Evolutionary conservation across 2,329 filamentous ascomycete species (phyloP), one percentile per base, ranked within the genome.

Genomic region (Ophiostoma pallidulum): DNA sequence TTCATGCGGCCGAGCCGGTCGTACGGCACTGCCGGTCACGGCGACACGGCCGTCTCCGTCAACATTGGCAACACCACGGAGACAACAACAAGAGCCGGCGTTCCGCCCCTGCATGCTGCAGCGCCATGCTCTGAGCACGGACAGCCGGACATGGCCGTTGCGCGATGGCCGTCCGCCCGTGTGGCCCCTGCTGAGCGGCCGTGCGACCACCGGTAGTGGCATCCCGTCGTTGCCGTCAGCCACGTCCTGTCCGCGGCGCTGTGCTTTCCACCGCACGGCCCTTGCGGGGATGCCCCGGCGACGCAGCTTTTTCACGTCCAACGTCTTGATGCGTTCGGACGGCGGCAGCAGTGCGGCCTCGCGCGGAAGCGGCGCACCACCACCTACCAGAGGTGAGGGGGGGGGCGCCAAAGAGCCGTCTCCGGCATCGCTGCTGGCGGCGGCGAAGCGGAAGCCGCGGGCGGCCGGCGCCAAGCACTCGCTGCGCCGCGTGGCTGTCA

Each of bases 401-500:
- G n/a, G n/a, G n/a, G n/a, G n/a, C n/a, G n/a, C n/a, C n/a, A n/a
- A n/a, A n/a, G n/a, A n/a, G n/a, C n/a, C n/a, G n/a, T n/a, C n/a
- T n/a, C n/a, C n/a, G n/a, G n/a, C n/a, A n/a, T n/a, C n/a, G n/a
- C n/a, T n/a, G n/a, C n/a, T n/a, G 40, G 56, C 35, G 38, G 53
- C 45, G 12, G 52, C 50, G 49, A 55, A 39, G 50, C 57, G 41
- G 32, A 58, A 54, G 35, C 46, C 53, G 1, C 54, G 53, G 8
- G 39, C 53, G 26, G 45, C 49, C 20, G 51, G 51, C 1, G 54
- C 55, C 24, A 62, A 88, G 55, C 84, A 82, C 52, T 92, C 87
- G 2, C 71, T 96, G 28, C 80, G 91, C 47, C 78, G 89, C 50
- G 88, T 94, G 12, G 88, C 90, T 28, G 84, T 88, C 16, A 88